Base-by-base conservation (phyloP, 352 stramenopile genomes). In the Globisporangium spiculum region DNA sequence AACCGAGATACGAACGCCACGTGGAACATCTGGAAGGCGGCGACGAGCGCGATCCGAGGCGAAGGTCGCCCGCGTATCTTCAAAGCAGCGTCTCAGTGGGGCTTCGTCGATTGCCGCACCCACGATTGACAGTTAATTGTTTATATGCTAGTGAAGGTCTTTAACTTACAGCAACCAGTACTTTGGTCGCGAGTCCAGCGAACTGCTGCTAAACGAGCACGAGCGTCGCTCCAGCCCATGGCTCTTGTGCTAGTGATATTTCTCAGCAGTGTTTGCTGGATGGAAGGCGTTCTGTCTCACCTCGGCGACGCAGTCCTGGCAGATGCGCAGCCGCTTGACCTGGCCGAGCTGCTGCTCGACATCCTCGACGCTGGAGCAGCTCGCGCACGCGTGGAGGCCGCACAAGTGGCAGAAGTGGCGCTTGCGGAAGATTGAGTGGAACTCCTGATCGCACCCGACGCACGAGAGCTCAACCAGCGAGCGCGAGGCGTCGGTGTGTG, bases 341-440 rank as follows among this genome's bases (percentile, higher is more conserved):
- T 65, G 61, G 24, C 58, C 58, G 50, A 70, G 50, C 18, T 61
- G 26, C 27, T 60, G 36, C 59, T 70, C 66, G 18, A 62, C 66
- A n/a, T 66, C 52, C 50, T 66, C 18, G 48, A 70, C 48, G 8
- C 48, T 60, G 46, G 66, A 70, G 58, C 66, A 70, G 26, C 41
- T 66, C 53, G 24, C 58, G n/a, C 66, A 70, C 36, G 66, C 60
- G 60, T 70, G 58, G 7, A 52, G 16, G 3, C 66, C 66, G 36
- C 66, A 70, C 38, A 70, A 22, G 9, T 55, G 63, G 50, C 66
- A 70, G 52, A 70, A 70, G 26, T 66, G 66, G 34, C 58, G 52
- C 41, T 65, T 70, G 1, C 66, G 66, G 58, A 66, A 70, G 36
- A 70, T 16, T 34, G 26, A 32, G 36, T 70, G 66, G 58, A 70